phyloP scores from a whole-genome alignment of 108 stramenopile genomes.

The Skeletonema menzelii region DNA sequence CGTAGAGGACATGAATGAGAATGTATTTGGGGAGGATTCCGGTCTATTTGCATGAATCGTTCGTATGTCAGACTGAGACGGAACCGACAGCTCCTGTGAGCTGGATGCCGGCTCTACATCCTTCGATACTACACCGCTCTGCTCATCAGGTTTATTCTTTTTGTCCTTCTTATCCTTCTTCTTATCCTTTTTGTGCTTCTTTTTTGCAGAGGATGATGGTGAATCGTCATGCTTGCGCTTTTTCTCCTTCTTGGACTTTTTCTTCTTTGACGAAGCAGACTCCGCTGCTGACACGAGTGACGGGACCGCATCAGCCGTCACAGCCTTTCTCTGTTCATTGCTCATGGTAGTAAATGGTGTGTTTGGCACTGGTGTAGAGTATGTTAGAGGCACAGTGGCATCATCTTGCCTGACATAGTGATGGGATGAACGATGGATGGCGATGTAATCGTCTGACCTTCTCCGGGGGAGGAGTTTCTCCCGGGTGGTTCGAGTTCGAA shows the following conservation, averaged over 20 bases:
- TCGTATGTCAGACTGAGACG: background rate
- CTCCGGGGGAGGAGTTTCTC: no score
- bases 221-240: constrained; percentile 24
- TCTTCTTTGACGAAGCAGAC: constrained; percentile 28
- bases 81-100: constrained; percentile 1
- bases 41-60: background rate
- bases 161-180: constrained; percentile 26
- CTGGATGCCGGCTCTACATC: background rate
- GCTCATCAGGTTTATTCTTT: background rate
- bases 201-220: constrained; percentile 1
- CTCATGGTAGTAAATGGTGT: background rate
- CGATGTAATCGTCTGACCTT: no score
- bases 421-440: background rate
- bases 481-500: no score
- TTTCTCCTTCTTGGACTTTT: constrained; percentile 36
- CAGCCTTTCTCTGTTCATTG: background rate
- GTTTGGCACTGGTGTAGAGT: no score
- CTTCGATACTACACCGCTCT: background rate
- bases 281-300: background rate
- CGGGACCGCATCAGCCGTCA: background rate
- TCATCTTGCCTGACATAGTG: no score
- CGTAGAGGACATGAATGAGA: constrained; percentile 17
- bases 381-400: no score
- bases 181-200: constrained; percentile 32
- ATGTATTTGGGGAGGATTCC: background rate